A percentile compares a stretch with the other conserved stretches of the same genome.
Evolutionary conservation across 352 stramenopile species (phyloP).

Genomic region (Pythium rhizo-oryzae): DNA sequence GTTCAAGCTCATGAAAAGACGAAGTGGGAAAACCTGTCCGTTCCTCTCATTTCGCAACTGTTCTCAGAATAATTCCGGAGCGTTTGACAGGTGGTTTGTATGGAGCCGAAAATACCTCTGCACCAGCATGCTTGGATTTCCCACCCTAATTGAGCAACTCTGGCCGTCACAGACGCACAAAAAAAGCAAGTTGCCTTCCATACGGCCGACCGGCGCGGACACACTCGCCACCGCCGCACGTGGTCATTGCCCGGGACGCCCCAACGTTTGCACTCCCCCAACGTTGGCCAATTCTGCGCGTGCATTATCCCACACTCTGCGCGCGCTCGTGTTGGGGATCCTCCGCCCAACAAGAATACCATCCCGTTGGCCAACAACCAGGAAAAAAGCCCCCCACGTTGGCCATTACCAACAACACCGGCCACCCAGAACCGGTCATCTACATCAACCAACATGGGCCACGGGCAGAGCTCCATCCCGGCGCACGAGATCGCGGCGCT

Average conservation of each 20-base stretch:
- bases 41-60: slow-evolving; percentile 18
- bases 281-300: too few species aligned
- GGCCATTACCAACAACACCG: not conserved
- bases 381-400: too few species aligned
- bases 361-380: too few species aligned
- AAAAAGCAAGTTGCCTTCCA: slow-evolving; percentile 23
- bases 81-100: slow-evolving; percentile 3
- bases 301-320: too few species aligned
- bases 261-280: too few species aligned
- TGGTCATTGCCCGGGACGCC: too few species aligned
- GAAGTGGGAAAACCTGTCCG: slow-evolving; percentile 5
- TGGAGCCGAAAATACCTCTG: slow-evolving; percentile 3
- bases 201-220: not conserved
- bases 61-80: slow-evolving; percentile 13
- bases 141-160: slow-evolving; percentile 12
- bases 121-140: not conserved
- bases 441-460: slow-evolving; percentile 58
- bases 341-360: too few species aligned
- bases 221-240: not conserved
- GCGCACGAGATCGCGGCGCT: slow-evolving; percentile 64
- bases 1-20: slow-evolving; percentile 1
- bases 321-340: too few species aligned
- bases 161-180: not conserved
- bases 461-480: slow-evolving; percentile 81
- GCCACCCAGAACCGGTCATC: too few species aligned